Evolutionary conservation across 129 eudicot genomes (phyloP).

Genomic region (Tanacetum coccineum): DNA sequence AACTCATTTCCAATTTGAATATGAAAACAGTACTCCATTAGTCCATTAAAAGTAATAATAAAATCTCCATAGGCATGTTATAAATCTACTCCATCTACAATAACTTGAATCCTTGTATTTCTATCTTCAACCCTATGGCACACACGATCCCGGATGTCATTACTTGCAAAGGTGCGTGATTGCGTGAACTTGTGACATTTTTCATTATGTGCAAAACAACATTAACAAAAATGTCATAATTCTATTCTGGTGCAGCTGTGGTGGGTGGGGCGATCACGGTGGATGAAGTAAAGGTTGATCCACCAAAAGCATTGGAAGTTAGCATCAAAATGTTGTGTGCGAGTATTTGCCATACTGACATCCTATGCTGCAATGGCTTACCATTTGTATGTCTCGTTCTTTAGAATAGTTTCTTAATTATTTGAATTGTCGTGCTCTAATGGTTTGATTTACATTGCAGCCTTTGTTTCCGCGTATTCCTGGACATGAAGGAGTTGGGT

Average conservation of each 20-base stretch:
- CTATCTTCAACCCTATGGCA: slow-evolving; percentile 4
- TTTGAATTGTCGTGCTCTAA: not conserved
- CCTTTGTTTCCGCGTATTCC: slow-evolving; percentile 57
- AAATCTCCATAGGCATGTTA: not conserved
- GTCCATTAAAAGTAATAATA: too few relatives aligned
- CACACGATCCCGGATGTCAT: slow-evolving; percentile 15
- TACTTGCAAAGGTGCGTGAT: slow-evolving; percentile 29
- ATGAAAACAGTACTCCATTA: too few relatives aligned
- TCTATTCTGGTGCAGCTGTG: slow-evolving; percentile 43
- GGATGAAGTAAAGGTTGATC: slow-evolving; percentile 51
- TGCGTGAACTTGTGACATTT: not conserved
- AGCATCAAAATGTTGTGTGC: slow-evolving; percentile 63
- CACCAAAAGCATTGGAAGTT: slow-evolving; percentile 51
- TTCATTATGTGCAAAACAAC: not conserved
- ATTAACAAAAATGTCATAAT: not conserved
- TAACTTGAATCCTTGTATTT: not conserved
- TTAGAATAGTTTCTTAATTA: not conserved
- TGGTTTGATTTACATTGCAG: slow-evolving; percentile 20
- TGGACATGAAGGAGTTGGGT: slow-evolving; percentile 74
- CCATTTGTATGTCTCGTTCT: slow-evolving; percentile 34
- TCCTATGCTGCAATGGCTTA: slow-evolving; percentile 41
- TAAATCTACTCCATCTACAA: not conserved
- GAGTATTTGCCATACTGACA: slow-evolving; percentile 59
- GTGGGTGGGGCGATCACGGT: slow-evolving; percentile 43
- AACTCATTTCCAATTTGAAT: too few relatives aligned